Base-by-base conservation (phyloP, 2,329 filamentous ascomycete genomes). In the Xylariaceae sp. region DNA sequence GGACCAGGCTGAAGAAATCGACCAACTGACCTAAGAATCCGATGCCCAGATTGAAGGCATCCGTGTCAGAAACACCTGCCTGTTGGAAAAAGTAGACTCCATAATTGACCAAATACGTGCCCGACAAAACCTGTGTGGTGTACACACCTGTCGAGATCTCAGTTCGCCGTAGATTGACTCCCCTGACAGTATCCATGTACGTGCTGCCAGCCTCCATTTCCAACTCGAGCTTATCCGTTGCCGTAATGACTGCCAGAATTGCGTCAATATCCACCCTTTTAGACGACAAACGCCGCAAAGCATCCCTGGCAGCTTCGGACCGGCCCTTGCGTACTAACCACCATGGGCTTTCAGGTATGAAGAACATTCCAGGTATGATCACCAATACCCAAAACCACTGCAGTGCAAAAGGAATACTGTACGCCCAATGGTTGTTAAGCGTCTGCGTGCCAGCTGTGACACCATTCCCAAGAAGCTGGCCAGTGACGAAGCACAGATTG, bases 91-190 rank as follows among this genome's bases (percentile, higher is more conserved):
- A 79, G 61, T 83, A 84, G 2, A 81, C 86, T 1, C 80, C 83
- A 57, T 85, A 88, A 51, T 81, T 80, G 44, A 84, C 82, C 56
- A 87, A 79, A 13, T 83, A 82, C 56, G 83, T 82, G 19, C 84
- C 83, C 47, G 78, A 81, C 2, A 87, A 70, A 17, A 85, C 84
- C 61, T 88, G 84, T 3, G 83, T 83, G 3, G 80, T 77, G 72
- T 84, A 87, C 6, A 84, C 81, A 65, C 84, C 83, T 54, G 75
- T 73, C 4, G 78, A 74, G 33, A 82, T 80, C 61, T 82, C 79
- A 0, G 79, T 82, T 17, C 79, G 74, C n/a, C 77, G 71, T 16
- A 74, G 62, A 53, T 79, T 78, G 38, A 71, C 69, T 1, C 74
- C 75, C 41, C 67, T 73, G 59, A 82, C 74, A 44, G 78, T 80